Percentiles rank a stretch among this genome's conserved stretches.
Evolutionary conservation across 2,329 filamentous ascomycete genomes (phyloP).

Genomic region (Talaromyces sp.): DNA sequence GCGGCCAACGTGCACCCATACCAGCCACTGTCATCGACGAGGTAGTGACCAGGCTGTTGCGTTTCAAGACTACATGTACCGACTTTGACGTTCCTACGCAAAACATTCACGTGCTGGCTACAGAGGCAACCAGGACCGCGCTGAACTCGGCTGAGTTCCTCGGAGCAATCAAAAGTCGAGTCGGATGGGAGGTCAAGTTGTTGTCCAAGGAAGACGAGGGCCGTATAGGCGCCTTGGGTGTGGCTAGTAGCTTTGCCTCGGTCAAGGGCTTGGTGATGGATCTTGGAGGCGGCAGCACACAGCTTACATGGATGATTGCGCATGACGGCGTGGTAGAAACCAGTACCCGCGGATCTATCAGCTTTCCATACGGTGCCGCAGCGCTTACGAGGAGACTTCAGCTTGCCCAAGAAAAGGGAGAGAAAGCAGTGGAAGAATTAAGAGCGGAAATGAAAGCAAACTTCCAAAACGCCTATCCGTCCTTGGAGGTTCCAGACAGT

Average conservation of each 20-base stretch:
- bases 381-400: conserved; percentile 54
- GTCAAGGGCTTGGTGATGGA: conserved; percentile 82
- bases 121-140: conserved; percentile 80
- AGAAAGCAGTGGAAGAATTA: conserved; percentile 44
- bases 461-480: conserved; percentile 55
- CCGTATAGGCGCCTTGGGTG: conserved; percentile 73
- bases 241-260: conserved; percentile 64
- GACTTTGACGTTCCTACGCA: conserved; percentile 59
- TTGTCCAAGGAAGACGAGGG: conserved; percentile 77
- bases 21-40: conserved; percentile 53
- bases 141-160: conserved; percentile 67
- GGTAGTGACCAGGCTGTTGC: conserved; percentile 62
- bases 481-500: conserved; percentile 51
- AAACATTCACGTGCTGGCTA: conserved; percentile 73
- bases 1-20: conserved; percentile 46
- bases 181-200: conserved; percentile 65
- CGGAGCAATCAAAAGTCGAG: conserved; percentile 54
- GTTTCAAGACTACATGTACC: conserved; percentile 65
- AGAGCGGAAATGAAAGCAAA: conserved; percentile 50
- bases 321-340: conserved; percentile 46
- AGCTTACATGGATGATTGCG: conserved; percentile 61
- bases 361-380: conserved; percentile 65
- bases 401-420: conserved; percentile 38
- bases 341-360: conserved; percentile 53
- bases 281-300: conserved; percentile 69